Conservation (phyloP, 208 protist species). For the Naegleria fowleri region DNA sequence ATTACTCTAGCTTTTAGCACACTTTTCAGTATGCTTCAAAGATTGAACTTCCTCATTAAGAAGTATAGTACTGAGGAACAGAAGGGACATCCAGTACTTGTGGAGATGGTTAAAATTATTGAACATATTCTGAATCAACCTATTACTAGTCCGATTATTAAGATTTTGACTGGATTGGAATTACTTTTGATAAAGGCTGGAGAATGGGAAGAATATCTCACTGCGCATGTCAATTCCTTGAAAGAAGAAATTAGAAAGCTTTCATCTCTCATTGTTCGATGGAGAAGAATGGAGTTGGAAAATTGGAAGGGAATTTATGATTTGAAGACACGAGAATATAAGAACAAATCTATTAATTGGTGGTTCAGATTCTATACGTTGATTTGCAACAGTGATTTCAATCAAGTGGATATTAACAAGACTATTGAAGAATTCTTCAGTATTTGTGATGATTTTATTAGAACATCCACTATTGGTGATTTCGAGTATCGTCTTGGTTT, state of each 20-base stretch:
- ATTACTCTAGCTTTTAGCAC: neutral
- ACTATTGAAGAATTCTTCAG: constrained; percentile 30
- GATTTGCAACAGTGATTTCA: constrained; percentile 29
- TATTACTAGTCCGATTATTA: constrained; percentile 19
- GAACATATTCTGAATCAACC: neutral
- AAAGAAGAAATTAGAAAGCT: constrained; percentile 73
- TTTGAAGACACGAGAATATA: constrained; percentile 65
- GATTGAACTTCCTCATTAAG: constrained; percentile 10
- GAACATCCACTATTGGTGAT: constrained; percentile 51
- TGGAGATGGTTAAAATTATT: constrained; percentile 17
- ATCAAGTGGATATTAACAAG: neutral
- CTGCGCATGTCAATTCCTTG: constrained; percentile 69
- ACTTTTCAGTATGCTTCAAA: neutral
- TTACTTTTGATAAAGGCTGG: constrained; percentile 82
- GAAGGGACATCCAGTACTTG: neutral
- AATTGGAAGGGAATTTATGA: constrained; percentile 82
- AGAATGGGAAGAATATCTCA: constrained; percentile 91
- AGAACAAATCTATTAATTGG: constrained; percentile 39
- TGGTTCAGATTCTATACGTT: constrained; percentile 59
- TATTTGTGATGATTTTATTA: constrained; percentile 47
- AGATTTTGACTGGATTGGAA: constrained; percentile 71
- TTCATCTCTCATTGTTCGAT: constrained; percentile 84
- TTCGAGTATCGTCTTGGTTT: constrained; percentile 52
- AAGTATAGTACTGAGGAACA: neutral
- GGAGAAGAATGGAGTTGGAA: constrained; percentile 90